Evolutionary conservation across 345 rosid genomes (phyloP), one percentile per base, ranked within the genome.

Genomic region (Diplotaxis tenuifolia): DNA sequence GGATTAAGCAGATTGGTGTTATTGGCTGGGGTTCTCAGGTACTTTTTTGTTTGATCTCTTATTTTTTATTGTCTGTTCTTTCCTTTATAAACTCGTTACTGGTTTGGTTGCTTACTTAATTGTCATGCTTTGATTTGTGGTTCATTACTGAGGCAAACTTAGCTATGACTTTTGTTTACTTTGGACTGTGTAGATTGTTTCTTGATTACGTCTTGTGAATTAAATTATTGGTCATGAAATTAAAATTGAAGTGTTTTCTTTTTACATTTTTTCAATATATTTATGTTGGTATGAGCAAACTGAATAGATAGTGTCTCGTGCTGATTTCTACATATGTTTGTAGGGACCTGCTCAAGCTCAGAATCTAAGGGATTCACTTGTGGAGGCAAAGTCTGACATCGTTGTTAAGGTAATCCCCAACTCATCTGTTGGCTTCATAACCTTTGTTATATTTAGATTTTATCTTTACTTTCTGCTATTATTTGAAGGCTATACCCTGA

Each of bases 331-430:
- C 4, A 6, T 22, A 4, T 42, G 18, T 57, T 16, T 54, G 9
- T 50, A 90, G 98, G 96, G 92, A 19, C 98, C 98, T 78, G 98
- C 98, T 42, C 98, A 93, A 84, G 98, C 96, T 62, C 97, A 93
- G 78, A 93, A 89, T 71, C 74, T 93, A 75, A 88, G 93, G 80
- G 98, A 93, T 83, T 93, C 98, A 45, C 90, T 93, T 55, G 88
- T 81, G 21, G 98, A 93, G 70, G 93, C 84, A 27, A 86, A 87
- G 72, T 93, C 96, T 74, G 83, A 87, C 83, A 87, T 88, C 57
- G 80, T 77, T 59, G 96, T 93, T 14, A 93, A 93, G 98, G 98
- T 86, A 69, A 68, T 2, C 67, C 32, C 74, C 4, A 47, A 16
- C 49, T 40, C 16, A 3, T 49, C 22, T 27, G 36, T 52, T 59